phyloP scores from a whole-genome alignment of 1,284 basidiomycete species.

The Tilletia indica region DNA sequence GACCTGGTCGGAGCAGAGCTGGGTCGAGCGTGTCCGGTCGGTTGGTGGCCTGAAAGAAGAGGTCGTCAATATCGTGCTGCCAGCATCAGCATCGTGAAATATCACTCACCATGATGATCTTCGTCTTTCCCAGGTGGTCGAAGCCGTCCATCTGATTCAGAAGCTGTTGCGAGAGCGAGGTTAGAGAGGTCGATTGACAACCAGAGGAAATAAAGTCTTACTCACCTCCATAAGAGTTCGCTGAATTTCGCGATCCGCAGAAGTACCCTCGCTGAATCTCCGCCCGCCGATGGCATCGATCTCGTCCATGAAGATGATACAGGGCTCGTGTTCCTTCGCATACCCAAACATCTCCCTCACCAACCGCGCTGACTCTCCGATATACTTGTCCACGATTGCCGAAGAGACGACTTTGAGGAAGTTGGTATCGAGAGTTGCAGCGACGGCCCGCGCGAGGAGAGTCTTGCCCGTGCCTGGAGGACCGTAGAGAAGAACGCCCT shows the following conservation, averaged over 20 bases:
- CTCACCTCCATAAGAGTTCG: conserved; percentile 85
- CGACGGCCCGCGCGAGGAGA: conserved; percentile 88
- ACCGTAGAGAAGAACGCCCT: conserved; percentile 88
- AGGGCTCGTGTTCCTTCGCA: conserved; percentile 89
- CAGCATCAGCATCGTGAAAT: not conserved
- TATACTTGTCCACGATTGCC: conserved; percentile 99
- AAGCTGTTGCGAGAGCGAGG: conserved; percentile 59
- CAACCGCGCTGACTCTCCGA: conserved; percentile 91
- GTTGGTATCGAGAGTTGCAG: conserved; percentile 90
- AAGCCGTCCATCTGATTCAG: conserved; percentile 99
- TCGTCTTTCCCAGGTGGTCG: conserved; percentile 90
- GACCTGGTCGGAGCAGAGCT: conserved; percentile 89
- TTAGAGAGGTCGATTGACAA: not conserved
- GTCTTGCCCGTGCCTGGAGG: conserved; percentile 96
- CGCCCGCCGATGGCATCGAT: conserved; percentile 66
- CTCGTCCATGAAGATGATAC: conserved; percentile 99
- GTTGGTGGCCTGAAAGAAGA: conserved; percentile 43
- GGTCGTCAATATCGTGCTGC: too few species aligned
- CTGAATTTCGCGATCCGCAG: conserved; percentile 97
- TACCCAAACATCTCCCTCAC: conserved; percentile 98
- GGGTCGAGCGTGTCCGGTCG: conserved; percentile 78
- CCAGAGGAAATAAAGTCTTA: not conserved
- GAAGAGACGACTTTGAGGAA: conserved; percentile 98
- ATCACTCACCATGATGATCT: conserved; percentile 77
- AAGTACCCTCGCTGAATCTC: conserved; percentile 95